These are phyloP conservation scores for Cystobasidium ongulense DNA, from an alignment of 768 basidiomycete species.

Conservation along the genomic window DNA sequence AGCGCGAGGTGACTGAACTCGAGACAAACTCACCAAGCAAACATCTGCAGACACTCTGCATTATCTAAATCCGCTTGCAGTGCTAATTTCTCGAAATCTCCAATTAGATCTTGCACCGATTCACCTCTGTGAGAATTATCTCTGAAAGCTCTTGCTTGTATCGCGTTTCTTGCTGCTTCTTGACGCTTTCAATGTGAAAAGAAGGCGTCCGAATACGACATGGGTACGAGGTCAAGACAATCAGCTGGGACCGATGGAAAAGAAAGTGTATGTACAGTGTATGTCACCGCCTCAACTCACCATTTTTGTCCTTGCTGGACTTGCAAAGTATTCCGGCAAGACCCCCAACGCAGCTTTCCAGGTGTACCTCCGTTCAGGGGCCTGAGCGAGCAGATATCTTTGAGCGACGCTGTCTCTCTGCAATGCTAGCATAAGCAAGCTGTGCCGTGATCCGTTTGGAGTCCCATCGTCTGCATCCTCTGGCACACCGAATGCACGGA, in stretches of 20 bases:
- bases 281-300: neutral
- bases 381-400: neutral
- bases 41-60: neutral
- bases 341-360: neutral
- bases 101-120: constrained; percentile 27
- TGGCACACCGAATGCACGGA: neutral
- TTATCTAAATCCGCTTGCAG: neutral
- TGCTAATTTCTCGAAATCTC: constrained; percentile 2
- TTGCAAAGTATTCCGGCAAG: neutral
- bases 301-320: neutral
- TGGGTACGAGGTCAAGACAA: neutral
- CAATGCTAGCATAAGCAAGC: neutral
- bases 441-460: neutral
- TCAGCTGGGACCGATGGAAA: neutral
- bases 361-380: neutral
- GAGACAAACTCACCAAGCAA: neutral
- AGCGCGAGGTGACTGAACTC: neutral
- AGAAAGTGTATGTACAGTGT: neutral
- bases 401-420: neutral
- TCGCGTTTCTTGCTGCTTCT: constrained; percentile 14
- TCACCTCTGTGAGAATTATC: constrained; percentile 28
- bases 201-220: no score
- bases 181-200: neutral
- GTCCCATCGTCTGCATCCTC: neutral
- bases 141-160: neutral